These are phyloP conservation scores for Saccharomycopsis sp. DNA, from an alignment of 805 yeast genomes.

Conservation along the genomic window DNA sequence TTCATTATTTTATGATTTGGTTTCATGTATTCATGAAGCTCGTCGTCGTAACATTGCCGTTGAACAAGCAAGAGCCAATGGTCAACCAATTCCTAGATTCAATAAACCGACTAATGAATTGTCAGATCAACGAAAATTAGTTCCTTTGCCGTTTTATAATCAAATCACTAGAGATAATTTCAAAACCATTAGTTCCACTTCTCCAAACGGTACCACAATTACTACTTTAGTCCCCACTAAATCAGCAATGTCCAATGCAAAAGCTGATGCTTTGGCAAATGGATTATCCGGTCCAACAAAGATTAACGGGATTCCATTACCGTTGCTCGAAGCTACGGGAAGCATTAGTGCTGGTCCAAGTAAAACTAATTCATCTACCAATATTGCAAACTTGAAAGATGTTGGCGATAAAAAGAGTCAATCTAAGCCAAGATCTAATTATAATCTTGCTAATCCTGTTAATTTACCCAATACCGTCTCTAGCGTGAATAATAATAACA, in stretches of 20 bases:
- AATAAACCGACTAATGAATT: constrained; percentile 16
- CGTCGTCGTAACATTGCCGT: constrained; percentile 51
- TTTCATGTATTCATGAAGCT: constrained; percentile 93
- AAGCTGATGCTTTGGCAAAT: constrained; percentile 45
- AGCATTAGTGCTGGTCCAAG: constrained; percentile 29
- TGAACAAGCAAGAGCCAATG: constrained; percentile 20
- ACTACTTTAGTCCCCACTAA: constrained; percentile 85
- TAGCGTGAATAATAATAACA: not conserved
- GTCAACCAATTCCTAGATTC: constrained; percentile 9
- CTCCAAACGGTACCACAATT: constrained; percentile 87
- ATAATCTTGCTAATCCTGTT: not conserved
- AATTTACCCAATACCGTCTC: not conserved
- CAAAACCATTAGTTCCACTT: constrained; percentile 72
- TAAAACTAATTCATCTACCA: not conserved
- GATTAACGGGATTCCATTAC: constrained; percentile 58
- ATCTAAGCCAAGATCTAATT: not conserved
- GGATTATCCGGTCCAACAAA: constrained; percentile 44
- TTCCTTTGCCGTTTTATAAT: constrained; percentile 81
- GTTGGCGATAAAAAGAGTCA: not conserved
- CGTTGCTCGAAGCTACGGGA: constrained; percentile 75
- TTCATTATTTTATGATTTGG: constrained; percentile 81
- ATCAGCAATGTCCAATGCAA: constrained; percentile 56
- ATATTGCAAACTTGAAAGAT: not conserved
- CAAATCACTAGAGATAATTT: constrained; percentile 87
- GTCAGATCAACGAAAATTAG: constrained; percentile 29